Conservation (phyloP, 768 basidiomycete genomes). For the Auricularia sp. region DNA sequence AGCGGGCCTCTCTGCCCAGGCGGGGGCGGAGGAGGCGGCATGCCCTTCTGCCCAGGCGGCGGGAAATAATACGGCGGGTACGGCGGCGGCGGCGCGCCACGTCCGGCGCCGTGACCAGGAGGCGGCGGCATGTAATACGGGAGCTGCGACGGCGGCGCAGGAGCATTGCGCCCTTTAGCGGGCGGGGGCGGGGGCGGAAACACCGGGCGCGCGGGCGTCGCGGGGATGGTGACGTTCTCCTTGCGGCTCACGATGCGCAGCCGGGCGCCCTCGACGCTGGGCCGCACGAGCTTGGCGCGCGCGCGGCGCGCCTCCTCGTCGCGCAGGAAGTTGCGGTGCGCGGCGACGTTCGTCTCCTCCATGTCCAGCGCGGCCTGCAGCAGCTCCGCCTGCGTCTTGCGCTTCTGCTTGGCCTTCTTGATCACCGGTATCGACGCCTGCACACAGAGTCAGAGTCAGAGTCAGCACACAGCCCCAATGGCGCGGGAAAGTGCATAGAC, state of each 20-base stretch:
- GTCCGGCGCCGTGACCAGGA: too few species aligned
- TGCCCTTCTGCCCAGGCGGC: not conserved
- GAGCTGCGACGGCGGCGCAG: too few species aligned
- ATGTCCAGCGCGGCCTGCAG: constrained; percentile 75
- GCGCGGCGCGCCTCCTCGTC: constrained; percentile 76
- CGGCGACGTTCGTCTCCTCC: constrained; percentile 73
- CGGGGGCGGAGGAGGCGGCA: constrained; percentile 4
- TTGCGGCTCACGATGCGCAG: constrained; percentile 59
- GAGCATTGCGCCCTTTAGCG: not conserved
- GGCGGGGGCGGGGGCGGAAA: constrained; percentile 14
- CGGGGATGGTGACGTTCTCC: constrained; percentile 36
- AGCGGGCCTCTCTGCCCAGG: constrained; percentile 3
- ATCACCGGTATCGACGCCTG: constrained; percentile 32
- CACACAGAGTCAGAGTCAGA: not conserved
- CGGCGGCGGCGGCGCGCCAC: too few species aligned
- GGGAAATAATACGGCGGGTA: not conserved
- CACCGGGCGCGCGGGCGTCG: constrained; percentile 8
- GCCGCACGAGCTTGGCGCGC: constrained; percentile 51
- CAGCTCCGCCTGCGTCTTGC: constrained; percentile 71
- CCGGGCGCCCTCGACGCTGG: constrained; percentile 53
- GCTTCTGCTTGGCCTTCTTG: constrained; percentile 48
- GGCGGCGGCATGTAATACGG: too few species aligned
- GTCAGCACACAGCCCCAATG: not conserved
- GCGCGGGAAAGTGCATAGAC: not conserved
- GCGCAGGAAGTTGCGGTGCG: constrained; percentile 69